phyloP scores from a whole-genome alignment of 2,329 filamentous ascomycete species.

The Saccharata proteae region DNA sequence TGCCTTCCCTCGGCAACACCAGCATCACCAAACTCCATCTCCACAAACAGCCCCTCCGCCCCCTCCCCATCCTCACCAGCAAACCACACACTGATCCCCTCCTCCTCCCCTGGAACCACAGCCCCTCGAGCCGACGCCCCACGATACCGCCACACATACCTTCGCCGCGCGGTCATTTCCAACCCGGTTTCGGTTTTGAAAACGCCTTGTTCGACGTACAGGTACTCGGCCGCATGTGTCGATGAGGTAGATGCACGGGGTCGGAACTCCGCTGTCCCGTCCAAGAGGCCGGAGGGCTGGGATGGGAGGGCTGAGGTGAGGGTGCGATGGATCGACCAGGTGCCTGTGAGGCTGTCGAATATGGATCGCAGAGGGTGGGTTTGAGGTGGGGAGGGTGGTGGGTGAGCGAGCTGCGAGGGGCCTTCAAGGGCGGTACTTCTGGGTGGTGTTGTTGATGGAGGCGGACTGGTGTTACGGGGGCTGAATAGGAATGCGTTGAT shows the following conservation, averaged over 20 bases:
- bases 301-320: constrained; percentile 43
- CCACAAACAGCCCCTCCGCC: constrained; percentile 65
- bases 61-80: constrained; percentile 43
- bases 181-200: constrained; percentile 46
- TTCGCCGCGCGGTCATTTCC: constrained; percentile 46
- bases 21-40: constrained; percentile 40
- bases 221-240: constrained; percentile 39
- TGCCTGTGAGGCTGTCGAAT: constrained; percentile 1
- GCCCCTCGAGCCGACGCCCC: constrained; percentile 7
- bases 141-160: constrained; percentile 61
- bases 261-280: constrained; percentile 52
- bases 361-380: neutral
- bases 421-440: neutral
- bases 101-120: constrained; percentile 34
- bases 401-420: neutral
- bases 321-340: constrained; percentile 50
- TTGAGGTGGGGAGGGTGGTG: neutral
- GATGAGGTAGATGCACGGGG: constrained; percentile 41
- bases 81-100: constrained; percentile 56
- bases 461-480: neutral
- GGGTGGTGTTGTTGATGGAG: neutral
- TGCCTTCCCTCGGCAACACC: constrained; percentile 51
- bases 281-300: constrained; percentile 55
- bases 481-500: constrained; percentile 78
- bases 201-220: constrained; percentile 56